Evolutionary conservation across 371 early-diverging fungal species (phyloP).

Genomic region (Gilbertella persicaria): DNA sequence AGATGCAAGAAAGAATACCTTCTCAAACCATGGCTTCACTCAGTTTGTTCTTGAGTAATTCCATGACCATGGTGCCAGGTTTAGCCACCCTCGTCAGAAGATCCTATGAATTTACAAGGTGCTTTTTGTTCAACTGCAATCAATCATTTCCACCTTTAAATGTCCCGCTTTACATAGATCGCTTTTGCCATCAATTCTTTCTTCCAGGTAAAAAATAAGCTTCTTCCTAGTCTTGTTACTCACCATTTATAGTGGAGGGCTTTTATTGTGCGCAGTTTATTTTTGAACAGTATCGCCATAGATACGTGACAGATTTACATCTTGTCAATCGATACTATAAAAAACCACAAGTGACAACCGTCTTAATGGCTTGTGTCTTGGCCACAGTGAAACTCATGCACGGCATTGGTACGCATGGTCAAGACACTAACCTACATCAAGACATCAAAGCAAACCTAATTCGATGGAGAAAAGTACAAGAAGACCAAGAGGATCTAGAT

Average conservation of each 20-base stretch:
- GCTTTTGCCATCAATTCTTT: constrained; percentile 27
- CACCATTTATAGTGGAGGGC: constrained; percentile 19
- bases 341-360: background rate
- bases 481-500: constrained; percentile 1
- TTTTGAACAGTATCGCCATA: constrained; percentile 4
- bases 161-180: constrained; percentile 20
- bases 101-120: background rate
- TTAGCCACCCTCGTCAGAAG: background rate
- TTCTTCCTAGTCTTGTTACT: background rate
- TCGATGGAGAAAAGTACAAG: constrained; percentile 5
- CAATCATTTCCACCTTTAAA: constrained; percentile 20
- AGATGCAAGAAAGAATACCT: constrained; percentile 16
- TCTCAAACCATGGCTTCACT: background rate
- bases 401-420: constrained; percentile 22
- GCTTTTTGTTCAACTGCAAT: background rate
- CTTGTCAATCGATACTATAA: background rate
- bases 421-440: too few relatives aligned
- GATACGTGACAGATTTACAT: background rate
- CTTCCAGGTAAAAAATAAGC: constrained; percentile 33
- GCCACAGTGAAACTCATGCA: constrained; percentile 21
- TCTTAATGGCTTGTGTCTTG: constrained; percentile 19
- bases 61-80: constrained; percentile 9
- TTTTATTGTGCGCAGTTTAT: constrained; percentile 19
- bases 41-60: background rate
- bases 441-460: constrained; percentile 1